phyloP scores from a whole-genome alignment of 768 basidiomycete genomes.

The Mycena venus region DNA sequence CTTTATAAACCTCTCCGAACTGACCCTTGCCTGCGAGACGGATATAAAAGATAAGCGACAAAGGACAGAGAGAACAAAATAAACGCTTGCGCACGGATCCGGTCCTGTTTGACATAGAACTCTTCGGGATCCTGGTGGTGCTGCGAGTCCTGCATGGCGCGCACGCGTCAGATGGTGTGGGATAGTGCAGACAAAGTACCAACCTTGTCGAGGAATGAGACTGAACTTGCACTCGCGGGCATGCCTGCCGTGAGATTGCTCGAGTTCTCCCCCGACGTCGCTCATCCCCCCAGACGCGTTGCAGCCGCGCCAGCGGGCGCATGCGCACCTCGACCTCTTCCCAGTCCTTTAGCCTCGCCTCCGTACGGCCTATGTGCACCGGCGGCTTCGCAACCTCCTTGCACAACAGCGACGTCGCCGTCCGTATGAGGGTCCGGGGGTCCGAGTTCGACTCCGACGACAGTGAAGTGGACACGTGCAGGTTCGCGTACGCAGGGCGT shows the following conservation, averaged over 20 bases:
- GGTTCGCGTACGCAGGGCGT: slow-evolving; percentile 62
- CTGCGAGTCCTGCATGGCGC: slow-evolving; percentile 65
- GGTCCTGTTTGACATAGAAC: slow-evolving; percentile 96
- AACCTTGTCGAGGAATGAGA: slow-evolving; percentile 44
- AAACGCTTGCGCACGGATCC: slow-evolving; percentile 79
- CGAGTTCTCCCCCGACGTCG: slow-evolving; percentile 59
- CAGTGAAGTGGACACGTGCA: slow-evolving; percentile 72
- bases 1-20: slow-evolving; percentile 99
- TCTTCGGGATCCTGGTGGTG: slow-evolving; percentile 93
- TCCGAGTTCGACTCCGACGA: slow-evolving; percentile 64
- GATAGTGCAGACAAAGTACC: slow-evolving; percentile 28
- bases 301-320: slow-evolving; percentile 71
- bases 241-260: slow-evolving; percentile 52
- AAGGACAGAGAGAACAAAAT: slow-evolving; percentile 12
- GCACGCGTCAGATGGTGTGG: slow-evolving; percentile 41
- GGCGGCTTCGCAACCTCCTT: slow-evolving; percentile 76
- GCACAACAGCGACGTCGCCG: slow-evolving; percentile 73
- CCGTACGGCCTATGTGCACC: slow-evolving; percentile 63
- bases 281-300: slow-evolving; percentile 84
- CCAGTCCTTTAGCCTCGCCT: slow-evolving; percentile 69
- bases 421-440: slow-evolving; percentile 76
- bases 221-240: slow-evolving; percentile 34
- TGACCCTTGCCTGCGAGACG: slow-evolving; percentile 88
- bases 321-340: slow-evolving; percentile 82
- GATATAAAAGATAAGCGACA: slow-evolving; percentile 28